Percentiles rank a stretch among this genome's conserved stretches.
Conservation (phyloP, 129 eudicot genomes). For the Heracleum sosnowskyi region DNA sequence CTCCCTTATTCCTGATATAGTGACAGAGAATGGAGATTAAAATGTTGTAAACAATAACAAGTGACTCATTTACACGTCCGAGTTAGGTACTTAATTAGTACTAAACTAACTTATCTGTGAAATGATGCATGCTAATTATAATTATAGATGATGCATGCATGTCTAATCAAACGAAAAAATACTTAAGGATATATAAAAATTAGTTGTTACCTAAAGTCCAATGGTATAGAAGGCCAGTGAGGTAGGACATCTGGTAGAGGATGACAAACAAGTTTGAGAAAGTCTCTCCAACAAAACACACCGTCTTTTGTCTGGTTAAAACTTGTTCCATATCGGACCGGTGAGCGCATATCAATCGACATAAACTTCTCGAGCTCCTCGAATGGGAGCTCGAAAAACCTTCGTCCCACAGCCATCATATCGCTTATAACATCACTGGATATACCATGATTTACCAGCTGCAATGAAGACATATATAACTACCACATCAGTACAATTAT, state of each 20-base stretch:
- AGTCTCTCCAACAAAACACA: constrained; percentile 74
- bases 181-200: neutral
- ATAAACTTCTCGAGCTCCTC: constrained; percentile 54
- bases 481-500: neutral
- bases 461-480: constrained; percentile 11
- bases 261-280: constrained; percentile 52
- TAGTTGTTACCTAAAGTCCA: constrained; percentile 43
- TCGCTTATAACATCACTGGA: constrained; percentile 20
- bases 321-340: constrained; percentile 77
- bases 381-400: constrained; percentile 53
- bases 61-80: neutral
- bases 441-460: constrained; percentile 68
- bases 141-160: constrained; percentile 2
- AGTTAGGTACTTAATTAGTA: neutral
- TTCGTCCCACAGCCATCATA: constrained; percentile 37
- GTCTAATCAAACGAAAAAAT: neutral
- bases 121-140: neutral
- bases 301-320: constrained; percentile 61
- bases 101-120: neutral
- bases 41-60: neutral
- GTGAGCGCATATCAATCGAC: constrained; percentile 40
- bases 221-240: constrained; percentile 71
- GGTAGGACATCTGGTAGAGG: constrained; percentile 42
- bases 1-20: constrained; percentile 43
- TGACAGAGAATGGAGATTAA: neutral